Evolutionary conservation across 2,329 filamentous ascomycete species (phyloP).

Genomic region (Ophiostoma tasmaniense): DNA sequence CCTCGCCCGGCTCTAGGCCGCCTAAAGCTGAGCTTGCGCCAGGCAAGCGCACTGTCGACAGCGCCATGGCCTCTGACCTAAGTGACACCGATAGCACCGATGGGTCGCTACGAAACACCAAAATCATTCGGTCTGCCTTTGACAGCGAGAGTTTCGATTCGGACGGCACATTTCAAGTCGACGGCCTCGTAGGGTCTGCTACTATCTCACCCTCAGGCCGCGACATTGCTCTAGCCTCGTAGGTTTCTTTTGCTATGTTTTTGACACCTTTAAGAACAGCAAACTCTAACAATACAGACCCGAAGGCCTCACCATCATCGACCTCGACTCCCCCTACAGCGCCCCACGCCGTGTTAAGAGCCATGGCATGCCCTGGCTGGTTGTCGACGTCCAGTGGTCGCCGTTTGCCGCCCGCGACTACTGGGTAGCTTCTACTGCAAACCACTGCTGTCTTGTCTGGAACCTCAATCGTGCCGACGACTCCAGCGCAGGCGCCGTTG

Average conservation of each 20-base stretch:
- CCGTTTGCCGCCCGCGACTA: constrained; percentile 83
- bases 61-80: constrained; percentile 35
- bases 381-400: constrained; percentile 94
- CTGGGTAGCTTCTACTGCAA: constrained; percentile 90
- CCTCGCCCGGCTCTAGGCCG: background rate
- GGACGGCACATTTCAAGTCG: constrained; percentile 75
- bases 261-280: background rate
- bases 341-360: constrained; percentile 72
- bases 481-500: constrained; percentile 60
- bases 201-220: constrained; percentile 87
- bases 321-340: constrained; percentile 81
- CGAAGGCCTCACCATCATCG: constrained; percentile 82
- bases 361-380: constrained; percentile 85
- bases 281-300: constrained; percentile 45
- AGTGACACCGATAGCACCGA: constrained; percentile 25
- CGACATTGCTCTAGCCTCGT: constrained; percentile 78
- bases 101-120: constrained; percentile 49
- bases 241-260: background rate
- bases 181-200: constrained; percentile 75
- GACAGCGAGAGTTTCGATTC: constrained; percentile 83
- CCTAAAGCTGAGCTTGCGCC: background rate
- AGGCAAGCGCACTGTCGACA: background rate
- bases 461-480: constrained; percentile 76
- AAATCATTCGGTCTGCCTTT: constrained; percentile 58
- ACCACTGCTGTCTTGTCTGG: constrained; percentile 91